phyloP scores from a whole-genome alignment of 129 eudicot species.

The Arctium lappa region DNA sequence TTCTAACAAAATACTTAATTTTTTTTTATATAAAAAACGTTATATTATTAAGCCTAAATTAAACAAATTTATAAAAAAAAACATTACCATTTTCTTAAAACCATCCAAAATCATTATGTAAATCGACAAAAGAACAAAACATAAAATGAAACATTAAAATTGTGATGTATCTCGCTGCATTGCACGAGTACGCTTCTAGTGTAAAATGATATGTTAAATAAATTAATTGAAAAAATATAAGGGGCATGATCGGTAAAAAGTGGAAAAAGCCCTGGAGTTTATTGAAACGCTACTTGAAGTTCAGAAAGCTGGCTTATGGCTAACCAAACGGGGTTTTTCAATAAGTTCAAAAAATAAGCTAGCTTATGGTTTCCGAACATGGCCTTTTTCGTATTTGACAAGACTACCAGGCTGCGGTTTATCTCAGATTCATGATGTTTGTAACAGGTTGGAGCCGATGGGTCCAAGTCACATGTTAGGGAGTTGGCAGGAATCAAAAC shows the following conservation, averaged over 20 bases:
- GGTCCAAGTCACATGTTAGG: conserved; percentile 87
- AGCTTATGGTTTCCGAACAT: neutral
- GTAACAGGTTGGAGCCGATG: conserved; percentile 92
- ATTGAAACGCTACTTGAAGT: neutral
- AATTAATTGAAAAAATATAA: no score
- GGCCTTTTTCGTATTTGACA: neutral
- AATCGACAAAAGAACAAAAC: no score
- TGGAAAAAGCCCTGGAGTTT: neutral
- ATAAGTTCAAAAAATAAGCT: neutral
- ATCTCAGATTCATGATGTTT: neutral
- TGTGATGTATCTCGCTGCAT: no score
- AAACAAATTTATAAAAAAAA: no score
- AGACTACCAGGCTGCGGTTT: neutral
- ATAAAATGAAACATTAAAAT: no score
- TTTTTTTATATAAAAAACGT: no score
- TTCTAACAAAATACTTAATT: no score
- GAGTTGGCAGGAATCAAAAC: conserved; percentile 80
- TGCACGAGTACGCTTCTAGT: no score
- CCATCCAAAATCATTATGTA: no score
- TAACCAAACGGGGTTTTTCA: neutral
- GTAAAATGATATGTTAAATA: neutral
- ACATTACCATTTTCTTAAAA: no score
- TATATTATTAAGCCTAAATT: no score
- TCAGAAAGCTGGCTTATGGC: neutral
- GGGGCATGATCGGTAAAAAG: neutral